Conservation (phyloP, 1,139 yeast species). For the Yamadazyma pseudoaaseri region DNA sequence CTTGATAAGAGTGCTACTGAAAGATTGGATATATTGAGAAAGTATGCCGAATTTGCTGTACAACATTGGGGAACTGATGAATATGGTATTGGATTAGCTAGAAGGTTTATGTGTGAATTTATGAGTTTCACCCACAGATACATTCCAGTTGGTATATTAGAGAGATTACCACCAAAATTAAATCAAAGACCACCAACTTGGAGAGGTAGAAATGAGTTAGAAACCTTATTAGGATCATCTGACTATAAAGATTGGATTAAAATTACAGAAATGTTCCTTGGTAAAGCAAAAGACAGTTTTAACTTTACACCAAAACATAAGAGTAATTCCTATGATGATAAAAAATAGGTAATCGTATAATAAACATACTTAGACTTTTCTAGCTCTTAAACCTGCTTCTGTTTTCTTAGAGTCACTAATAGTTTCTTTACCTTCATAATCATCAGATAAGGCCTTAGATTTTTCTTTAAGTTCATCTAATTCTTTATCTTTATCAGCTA, state of each 20-base stretch:
- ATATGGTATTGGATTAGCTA: constrained; percentile 82
- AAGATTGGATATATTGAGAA: constrained; percentile 70
- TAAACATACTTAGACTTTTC: constrained; percentile 6
- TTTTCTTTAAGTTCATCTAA: constrained; percentile 69
- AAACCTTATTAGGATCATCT: constrained; percentile 79
- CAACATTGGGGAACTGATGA: constrained; percentile 99
- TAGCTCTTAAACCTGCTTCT: constrained; percentile 7
- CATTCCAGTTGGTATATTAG: constrained; percentile 90
- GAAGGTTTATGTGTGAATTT: constrained; percentile 93
- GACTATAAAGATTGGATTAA: constrained; percentile 96
- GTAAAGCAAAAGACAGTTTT: constrained; percentile 75
- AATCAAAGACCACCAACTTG: constrained; percentile 94
- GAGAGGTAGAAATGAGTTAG: constrained; percentile 93
- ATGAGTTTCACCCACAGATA: constrained; percentile 92
- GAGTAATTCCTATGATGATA: constrained; percentile 67
- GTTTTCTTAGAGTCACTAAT: constrained; percentile 2
- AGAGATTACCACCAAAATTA: constrained; percentile 80
- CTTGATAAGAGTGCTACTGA: constrained; percentile 89
- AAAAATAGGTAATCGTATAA: constrained; percentile 1
- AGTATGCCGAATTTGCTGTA: constrained; percentile 75
- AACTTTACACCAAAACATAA: constrained; percentile 91
- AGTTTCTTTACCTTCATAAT: constrained; percentile 37
- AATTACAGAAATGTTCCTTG: constrained; percentile 93
- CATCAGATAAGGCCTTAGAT: constrained; percentile 63
- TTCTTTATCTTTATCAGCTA: constrained; percentile 62